Evolutionary conservation across 176 grass and related monocot species (phyloP).

Genomic region (Lolium rigidum): DNA sequence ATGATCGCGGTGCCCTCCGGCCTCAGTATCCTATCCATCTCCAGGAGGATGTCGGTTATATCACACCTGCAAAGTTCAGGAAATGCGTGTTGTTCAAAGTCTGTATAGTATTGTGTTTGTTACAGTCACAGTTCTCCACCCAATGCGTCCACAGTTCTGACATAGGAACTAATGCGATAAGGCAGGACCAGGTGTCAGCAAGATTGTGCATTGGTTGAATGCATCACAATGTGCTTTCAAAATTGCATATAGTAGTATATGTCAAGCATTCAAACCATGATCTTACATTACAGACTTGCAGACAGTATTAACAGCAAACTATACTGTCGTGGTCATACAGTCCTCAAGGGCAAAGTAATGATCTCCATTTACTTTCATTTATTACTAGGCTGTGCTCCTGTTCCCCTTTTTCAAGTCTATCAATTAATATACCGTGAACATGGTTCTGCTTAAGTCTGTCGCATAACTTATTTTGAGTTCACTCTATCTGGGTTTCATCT

Average conservation of each 20-base stretch:
- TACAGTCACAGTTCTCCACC: constrained; percentile 1
- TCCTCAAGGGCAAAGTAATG: constrained; percentile 1
- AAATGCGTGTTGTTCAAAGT: constrained; percentile 5
- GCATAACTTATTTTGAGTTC: not conserved
- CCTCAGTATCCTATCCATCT: constrained; percentile 98
- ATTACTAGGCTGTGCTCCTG: constrained; percentile 12
- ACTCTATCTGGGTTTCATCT: constrained; percentile 13
- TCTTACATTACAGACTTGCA: not conserved
- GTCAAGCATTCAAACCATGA: not conserved
- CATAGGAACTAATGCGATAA: not conserved
- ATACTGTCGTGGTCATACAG: not conserved
- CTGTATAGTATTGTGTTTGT: not conserved
- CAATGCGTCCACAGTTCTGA: constrained; percentile 5
- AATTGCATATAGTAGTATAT: not conserved
- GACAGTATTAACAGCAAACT: not conserved
- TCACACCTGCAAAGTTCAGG: constrained; percentile 72
- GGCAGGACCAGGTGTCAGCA: constrained; percentile 1
- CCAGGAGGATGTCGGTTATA: constrained; percentile 85
- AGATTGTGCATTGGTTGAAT: constrained; percentile 2
- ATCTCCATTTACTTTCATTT: constrained; percentile 21
- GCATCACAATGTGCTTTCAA: not conserved
- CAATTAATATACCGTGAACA: constrained; percentile 12
- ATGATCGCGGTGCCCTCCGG: constrained; percentile 87
- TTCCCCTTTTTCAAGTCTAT: not conserved
- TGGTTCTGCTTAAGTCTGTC: not conserved